Percentiles rank a stretch among this genome's conserved stretches.
phyloP scores from a whole-genome alignment of 371 early-diverging fungal genomes.

The Mucor piriformis region DNA sequence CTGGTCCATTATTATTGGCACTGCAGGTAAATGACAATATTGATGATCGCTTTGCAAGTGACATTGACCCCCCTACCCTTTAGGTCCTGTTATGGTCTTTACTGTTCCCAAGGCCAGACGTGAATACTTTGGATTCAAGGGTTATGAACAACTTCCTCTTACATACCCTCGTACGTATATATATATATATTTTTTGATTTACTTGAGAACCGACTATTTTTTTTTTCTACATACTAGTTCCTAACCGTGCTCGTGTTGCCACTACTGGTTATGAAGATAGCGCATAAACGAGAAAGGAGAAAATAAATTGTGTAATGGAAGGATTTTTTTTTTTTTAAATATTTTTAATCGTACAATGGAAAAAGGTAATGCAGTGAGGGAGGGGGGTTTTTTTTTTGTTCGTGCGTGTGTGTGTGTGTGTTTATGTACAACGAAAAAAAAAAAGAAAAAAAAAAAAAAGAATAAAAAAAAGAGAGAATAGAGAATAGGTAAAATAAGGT shows the following conservation, averaged over 20 bases:
- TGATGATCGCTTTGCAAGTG: not conserved
- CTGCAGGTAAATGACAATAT: constrained; percentile 32
- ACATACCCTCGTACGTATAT: constrained; percentile 50
- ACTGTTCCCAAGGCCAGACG: constrained; percentile 53
- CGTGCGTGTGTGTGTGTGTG: not conserved
- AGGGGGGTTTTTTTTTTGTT: not conserved
- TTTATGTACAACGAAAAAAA: not conserved
- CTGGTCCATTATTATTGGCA: constrained; percentile 51
- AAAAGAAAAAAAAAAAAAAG: not conserved
- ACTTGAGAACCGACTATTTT: not conserved
- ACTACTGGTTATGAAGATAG: constrained; percentile 52
- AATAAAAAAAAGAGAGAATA: not conserved
- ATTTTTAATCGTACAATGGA: too few relatives aligned
- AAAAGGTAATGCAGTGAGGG: too few relatives aligned
- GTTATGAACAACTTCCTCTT: constrained; percentile 41
- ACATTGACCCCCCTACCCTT: not conserved
- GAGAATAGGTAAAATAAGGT: too few relatives aligned
- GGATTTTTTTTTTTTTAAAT: not conserved
- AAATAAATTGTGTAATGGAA: not conserved
- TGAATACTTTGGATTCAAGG: constrained; percentile 54
- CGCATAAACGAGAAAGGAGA: constrained; percentile 11
- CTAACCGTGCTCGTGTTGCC: constrained; percentile 48
- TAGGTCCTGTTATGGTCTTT: constrained; percentile 53
- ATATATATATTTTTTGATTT: too few relatives aligned
- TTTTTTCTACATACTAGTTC: constrained; percentile 33